These are phyloP conservation scores for Phytophthora rubi DNA, from an alignment of 352 stramenopile species.

Conservation along the genomic window DNA sequence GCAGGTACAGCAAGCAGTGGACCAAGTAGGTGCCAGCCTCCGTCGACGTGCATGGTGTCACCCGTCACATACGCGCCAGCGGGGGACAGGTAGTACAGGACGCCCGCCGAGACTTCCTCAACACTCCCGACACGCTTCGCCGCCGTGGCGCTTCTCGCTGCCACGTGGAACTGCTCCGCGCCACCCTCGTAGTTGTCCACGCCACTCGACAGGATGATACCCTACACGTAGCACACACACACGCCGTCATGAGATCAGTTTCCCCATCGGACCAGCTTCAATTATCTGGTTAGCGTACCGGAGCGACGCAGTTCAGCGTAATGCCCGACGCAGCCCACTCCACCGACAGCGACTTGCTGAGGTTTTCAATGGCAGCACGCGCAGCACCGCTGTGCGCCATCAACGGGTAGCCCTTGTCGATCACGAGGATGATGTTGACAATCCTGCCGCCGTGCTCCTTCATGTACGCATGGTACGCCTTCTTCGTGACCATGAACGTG, in stretches of 20 bases:
- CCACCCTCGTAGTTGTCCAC: slow-evolving; percentile 92
- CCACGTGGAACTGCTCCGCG: slow-evolving; percentile 83
- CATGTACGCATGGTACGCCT: slow-evolving; percentile 94
- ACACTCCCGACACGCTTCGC: slow-evolving; percentile 91
- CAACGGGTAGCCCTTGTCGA: slow-evolving; percentile 93
- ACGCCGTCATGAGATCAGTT: slow-evolving; percentile 31
- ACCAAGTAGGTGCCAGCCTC: slow-evolving; percentile 72
- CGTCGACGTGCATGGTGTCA: slow-evolving; percentile 89
- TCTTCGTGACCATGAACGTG: slow-evolving; percentile 93
- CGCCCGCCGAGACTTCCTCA: slow-evolving; percentile 90
- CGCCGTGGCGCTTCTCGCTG: slow-evolving; percentile 77
- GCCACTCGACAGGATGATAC: slow-evolving; percentile 80
- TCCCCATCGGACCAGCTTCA: background rate
- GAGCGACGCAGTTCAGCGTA: slow-evolving; percentile 94
- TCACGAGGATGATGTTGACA: slow-evolving; percentile 96
- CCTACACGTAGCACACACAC: slow-evolving; percentile 36
- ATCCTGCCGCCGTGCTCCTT: slow-evolving; percentile 93
- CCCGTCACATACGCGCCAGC: slow-evolving; percentile 92
- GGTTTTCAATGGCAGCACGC: slow-evolving; percentile 93
- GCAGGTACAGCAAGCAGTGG: slow-evolving; percentile 81
- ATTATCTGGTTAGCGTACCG: slow-evolving; percentile 41
- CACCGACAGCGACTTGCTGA: slow-evolving; percentile 93
- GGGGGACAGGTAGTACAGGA: slow-evolving; percentile 91
- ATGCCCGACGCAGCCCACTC: slow-evolving; percentile 94
- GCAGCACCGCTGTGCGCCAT: slow-evolving; percentile 93